A percentile compares a stretch with the other conserved stretches of the same genome.
Conservation (phyloP, 108 stramenopile genomes). For the Schizochytrium sp. region DNA sequence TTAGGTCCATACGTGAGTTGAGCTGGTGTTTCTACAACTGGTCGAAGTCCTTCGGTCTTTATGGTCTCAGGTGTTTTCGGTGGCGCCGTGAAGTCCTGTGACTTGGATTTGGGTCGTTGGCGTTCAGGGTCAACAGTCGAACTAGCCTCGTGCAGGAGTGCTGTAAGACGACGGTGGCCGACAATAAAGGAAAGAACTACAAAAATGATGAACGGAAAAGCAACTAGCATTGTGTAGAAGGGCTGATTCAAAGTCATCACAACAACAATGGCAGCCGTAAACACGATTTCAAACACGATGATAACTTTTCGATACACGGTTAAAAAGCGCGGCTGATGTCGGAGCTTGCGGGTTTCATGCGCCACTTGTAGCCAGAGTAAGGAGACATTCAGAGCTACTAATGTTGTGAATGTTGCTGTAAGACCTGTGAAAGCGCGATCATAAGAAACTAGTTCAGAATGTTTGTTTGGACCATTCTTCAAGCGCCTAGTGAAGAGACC, state of each 20-base stretch:
- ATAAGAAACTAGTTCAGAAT: neutral
- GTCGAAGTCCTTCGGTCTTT: no score
- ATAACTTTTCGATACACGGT: no score
- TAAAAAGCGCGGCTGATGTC: no score
- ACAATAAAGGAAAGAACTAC: conserved; percentile 1
- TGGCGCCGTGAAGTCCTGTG: no score
- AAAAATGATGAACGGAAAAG: conserved; percentile 20
- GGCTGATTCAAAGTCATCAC: conserved; percentile 22
- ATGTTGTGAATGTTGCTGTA: neutral
- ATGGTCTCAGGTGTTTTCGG: no score
- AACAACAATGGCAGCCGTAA: neutral
- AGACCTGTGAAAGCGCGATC: conserved; percentile 13
- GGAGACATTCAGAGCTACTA: conserved; percentile 29
- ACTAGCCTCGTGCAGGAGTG: neutral
- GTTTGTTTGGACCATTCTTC: neutral
- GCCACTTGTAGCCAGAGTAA: conserved; percentile 46
- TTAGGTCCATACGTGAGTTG: no score
- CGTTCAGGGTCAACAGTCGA: no score
- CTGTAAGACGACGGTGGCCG: neutral
- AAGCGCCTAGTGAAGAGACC: neutral
- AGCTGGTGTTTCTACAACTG: no score
- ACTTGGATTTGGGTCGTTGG: no score
- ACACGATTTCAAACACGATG: neutral
- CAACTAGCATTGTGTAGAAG: neutral
- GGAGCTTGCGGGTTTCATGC: no score